A percentile compares a stretch with the other conserved stretches of the same genome.
Conservation (phyloP, 2,329 filamentous ascomycete species). For the Aspergillus pseudoglaucus region DNA sequence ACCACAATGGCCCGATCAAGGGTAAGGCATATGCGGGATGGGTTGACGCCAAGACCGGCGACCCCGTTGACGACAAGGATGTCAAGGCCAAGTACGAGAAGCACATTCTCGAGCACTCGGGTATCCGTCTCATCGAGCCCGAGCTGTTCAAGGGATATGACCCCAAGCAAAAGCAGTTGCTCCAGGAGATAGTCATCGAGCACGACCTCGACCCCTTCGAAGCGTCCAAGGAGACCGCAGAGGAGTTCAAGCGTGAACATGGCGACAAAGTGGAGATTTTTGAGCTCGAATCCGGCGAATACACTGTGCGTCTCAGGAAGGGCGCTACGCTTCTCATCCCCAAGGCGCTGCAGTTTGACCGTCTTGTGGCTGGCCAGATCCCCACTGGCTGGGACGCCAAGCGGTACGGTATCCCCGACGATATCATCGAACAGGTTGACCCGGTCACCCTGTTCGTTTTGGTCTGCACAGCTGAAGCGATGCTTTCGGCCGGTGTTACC, state of each 20-base stretch:
- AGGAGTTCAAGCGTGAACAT: constrained; percentile 95
- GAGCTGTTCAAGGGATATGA: constrained; percentile 96
- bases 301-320: constrained; percentile 90
- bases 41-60: constrained; percentile 91
- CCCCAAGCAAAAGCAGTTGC: constrained; percentile 95
- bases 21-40: constrained; percentile 92
- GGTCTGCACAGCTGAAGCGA: constrained; percentile 84
- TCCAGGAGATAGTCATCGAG: constrained; percentile 95
- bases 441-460: constrained; percentile 93
- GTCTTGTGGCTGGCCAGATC: constrained; percentile 92
- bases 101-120: constrained; percentile 88
- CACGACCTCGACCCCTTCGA: constrained; percentile 97
- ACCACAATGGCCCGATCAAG: constrained; percentile 94
- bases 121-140: constrained; percentile 95
- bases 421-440: constrained; percentile 96
- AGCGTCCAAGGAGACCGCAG: constrained; percentile 90
- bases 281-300: constrained; percentile 92
- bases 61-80: constrained; percentile 96
- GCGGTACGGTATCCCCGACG: constrained; percentile 91
- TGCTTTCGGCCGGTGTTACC: constrained; percentile 89
- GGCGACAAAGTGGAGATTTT: constrained; percentile 97
- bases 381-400: constrained; percentile 97
- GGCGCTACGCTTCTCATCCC: constrained; percentile 91
- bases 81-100: constrained; percentile 97
- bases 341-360: constrained; percentile 94